Base-by-base conservation (phyloP, 805 yeast genomes). In the Ogataea polymorpha region DNA sequence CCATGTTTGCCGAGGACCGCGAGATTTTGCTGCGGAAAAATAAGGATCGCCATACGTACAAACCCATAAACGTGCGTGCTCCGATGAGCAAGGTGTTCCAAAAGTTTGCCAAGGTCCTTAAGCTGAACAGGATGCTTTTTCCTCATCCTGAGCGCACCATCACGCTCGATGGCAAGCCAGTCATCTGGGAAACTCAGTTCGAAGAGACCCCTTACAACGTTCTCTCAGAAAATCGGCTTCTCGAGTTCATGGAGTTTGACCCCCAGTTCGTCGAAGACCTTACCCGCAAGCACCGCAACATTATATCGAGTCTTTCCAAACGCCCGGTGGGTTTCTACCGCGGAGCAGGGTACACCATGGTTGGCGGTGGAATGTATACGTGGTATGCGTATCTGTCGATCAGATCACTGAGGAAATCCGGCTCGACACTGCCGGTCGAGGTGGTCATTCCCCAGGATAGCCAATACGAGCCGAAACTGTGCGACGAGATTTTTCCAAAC, bases 241-340 rank as follows among this genome's bases (percentile, higher is more conserved):
- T 27, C 7, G 37, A 43, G 5, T 41, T 46, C 13, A 54, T 61
- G 62, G 34, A 45, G 9, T 61, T 61, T 38, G 51, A 63, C 17
- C 62, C 62, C 2, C 60, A 61, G 1, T 81, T 79, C 49, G 52
- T 78, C 13, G 47, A 49, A 1, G 68, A 70, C 37, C 62, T 82
- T 65, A 66, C 54, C 12, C 44, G 51, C 12, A 70, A 80, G 14
- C 88, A 82, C 58, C 40, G 50, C 8, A 54, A 55, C 31, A 72
- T 77, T 7, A 67, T 76, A 14, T 50, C 55, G 2, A 60, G 62
- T 17, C 58, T 82, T 55, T 86, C 85, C 0, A 64, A 64, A 3
- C 26, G 18, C 5, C 63, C 61, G 42, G 38, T 45, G 3, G 16
- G 42, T 5, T 54, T 55, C 31, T 62, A 50, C 37, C 29, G 39